Conservation (phyloP, 164 flowering plant genomes). For the Aristolochia californica region DNA sequence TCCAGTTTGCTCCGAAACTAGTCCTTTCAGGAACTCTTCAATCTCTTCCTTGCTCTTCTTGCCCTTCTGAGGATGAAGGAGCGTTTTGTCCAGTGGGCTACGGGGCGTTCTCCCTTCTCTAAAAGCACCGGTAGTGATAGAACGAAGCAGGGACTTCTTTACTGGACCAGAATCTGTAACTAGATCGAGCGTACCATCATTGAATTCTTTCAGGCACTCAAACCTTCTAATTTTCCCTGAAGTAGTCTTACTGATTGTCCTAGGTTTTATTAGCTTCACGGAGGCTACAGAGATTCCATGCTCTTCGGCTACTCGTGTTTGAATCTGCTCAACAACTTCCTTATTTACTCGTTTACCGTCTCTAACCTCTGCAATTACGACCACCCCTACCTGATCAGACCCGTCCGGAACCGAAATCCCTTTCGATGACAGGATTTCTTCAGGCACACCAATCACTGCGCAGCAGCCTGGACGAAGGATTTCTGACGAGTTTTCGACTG, state of each 20-base stretch:
- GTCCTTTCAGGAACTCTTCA: conserved; percentile 37
- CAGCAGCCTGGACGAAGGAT: conserved; percentile 69
- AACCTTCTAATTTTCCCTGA: conserved; percentile 76
- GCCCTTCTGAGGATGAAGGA: conserved; percentile 11
- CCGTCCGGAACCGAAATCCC: conserved; percentile 50
- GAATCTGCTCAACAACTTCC: conserved; percentile 41
- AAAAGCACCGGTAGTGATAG: conserved; percentile 58
- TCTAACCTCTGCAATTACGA: conserved; percentile 67
- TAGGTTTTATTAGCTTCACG: conserved; percentile 55
- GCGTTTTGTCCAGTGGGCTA: conserved; percentile 13
- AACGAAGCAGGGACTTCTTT: conserved; percentile 27
- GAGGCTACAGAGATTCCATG: conserved; percentile 58
- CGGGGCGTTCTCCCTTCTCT: conserved; percentile 43
- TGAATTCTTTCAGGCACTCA: conserved; percentile 67
- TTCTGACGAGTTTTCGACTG: conserved; percentile 61
- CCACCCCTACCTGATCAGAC: conserved; percentile 69
- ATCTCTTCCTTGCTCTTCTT: conserved; percentile 33
- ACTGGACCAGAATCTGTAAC: conserved; percentile 24
- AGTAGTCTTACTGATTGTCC: conserved; percentile 64
- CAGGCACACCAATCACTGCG: conserved; percentile 77
- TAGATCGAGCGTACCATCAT: conserved; percentile 40
- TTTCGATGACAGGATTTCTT: conserved; percentile 36
- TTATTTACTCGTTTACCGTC: conserved; percentile 44
- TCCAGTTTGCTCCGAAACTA: conserved; percentile 56
- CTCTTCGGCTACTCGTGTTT: conserved; percentile 56